These are phyloP conservation scores for Hsuehochloa calcarea DNA, from an alignment of 176 grass and related monocot genomes.

Conservation along the genomic window DNA sequence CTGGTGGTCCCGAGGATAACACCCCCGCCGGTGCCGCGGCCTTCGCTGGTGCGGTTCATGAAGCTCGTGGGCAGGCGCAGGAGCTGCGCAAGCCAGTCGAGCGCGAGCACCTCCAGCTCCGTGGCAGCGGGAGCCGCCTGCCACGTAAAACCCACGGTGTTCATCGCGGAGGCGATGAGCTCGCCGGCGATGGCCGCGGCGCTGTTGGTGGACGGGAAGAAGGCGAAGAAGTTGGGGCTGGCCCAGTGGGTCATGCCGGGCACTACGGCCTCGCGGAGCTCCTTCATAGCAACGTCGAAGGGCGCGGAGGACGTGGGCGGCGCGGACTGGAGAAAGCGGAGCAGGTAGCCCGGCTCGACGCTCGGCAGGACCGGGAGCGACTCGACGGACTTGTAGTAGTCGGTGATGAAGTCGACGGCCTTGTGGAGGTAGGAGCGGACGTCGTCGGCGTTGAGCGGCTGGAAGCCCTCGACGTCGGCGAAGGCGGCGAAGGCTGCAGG, in stretches of 20 bases:
- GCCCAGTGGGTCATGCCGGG: slow-evolving; percentile 63
- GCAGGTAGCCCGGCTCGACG: slow-evolving; percentile 33
- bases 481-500: slow-evolving; percentile 7
- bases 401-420: slow-evolving; percentile 35
- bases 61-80: slow-evolving; percentile 28
- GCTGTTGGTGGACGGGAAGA: slow-evolving; percentile 55
- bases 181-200: slow-evolving; percentile 53
- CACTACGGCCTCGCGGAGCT: slow-evolving; percentile 20
- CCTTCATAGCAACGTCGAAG: slow-evolving; percentile 29
- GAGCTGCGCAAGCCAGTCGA: slow-evolving; percentile 59
- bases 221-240: slow-evolving; percentile 68
- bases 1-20: slow-evolving; percentile 47
- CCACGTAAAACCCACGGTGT: slow-evolving; percentile 64
- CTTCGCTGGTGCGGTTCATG: not conserved
- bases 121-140: slow-evolving; percentile 42
- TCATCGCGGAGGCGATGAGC: slow-evolving; percentile 59
- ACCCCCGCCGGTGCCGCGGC: slow-evolving; percentile 21
- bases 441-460: slow-evolving; percentile 40
- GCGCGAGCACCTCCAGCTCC: slow-evolving; percentile 52
- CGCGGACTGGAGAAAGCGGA: not conserved
- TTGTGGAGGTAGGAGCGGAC: slow-evolving; percentile 34
- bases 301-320: slow-evolving; percentile 24
- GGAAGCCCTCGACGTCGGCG: not conserved
- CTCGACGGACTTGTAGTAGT: slow-evolving; percentile 50
- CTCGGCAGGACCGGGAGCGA: not conserved